Base-by-base conservation (phyloP, 495 filamentous ascomycete species). In the Extremus antarcticus region DNA sequence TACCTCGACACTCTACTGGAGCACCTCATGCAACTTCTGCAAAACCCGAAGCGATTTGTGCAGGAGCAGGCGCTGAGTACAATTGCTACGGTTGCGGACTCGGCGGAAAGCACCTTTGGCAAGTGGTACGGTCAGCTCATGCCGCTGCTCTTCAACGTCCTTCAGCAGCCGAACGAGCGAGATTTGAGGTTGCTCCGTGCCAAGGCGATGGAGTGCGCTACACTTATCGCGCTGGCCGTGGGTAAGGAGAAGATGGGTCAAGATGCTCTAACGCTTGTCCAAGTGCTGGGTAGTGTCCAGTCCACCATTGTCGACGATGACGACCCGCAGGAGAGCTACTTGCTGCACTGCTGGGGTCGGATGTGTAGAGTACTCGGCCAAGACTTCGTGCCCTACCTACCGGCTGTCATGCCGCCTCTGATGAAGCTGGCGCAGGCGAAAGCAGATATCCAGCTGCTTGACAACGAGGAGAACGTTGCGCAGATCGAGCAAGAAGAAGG, bases 141-240 rank as follows among this genome's bases (percentile, higher is more conserved):
- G 94, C 94, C 94, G 13, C 70, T 96, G 55, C 76, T 99, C 9
- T 89, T 97, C 64, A 85, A 83, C 58, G 91, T 97, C 23, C 74
- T 99, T 24, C 80, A 83, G 65, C 79, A 89, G 60, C 88, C 94
- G 62, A 88, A 87, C 59, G 87, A 87, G 20, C 97, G 94, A 73
- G 94, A 99, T 63, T 86, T 87, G 68, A 78, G 94, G 43, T 69
- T 97, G 25, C 79, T 99, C 24, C 81, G 90, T 59, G 91, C 94
- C 15, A 99, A 99, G 74, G 94, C 94, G 10, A 99, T 99, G 94
- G 94, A 99, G 73, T 99, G 94, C 69, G 94, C 94, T 29, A 97
- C 94, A 15, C 71, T 99, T 43, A 97, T 99, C 38, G 91, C 94
- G 8, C 73, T 99, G 25, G 94, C 94, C 15, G 94, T 99, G 54